Conservation (phyloP, 2,329 filamentous ascomycete genomes). For the Cercospora nicotianae region DNA sequence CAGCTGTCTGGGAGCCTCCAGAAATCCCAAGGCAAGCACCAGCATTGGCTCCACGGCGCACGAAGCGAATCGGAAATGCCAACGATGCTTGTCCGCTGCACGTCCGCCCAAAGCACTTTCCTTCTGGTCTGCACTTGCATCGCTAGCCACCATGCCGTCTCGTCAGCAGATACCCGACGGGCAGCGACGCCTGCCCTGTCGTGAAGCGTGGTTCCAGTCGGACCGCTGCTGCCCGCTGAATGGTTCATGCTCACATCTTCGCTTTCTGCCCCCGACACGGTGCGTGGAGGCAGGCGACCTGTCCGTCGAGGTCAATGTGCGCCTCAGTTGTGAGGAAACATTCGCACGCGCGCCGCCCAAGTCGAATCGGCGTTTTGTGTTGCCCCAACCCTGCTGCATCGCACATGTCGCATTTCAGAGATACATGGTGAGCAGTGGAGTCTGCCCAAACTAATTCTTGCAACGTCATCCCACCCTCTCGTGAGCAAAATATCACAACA, state of each 20-base stretch:
- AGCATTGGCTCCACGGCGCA: conserved; percentile 11
- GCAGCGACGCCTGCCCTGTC: conserved; percentile 15
- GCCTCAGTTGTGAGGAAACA: conserved; percentile 12
- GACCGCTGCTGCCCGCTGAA: conserved; percentile 13
- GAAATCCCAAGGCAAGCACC: conserved; percentile 16
- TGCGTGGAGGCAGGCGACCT: conserved; percentile 7
- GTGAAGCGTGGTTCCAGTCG: conserved; percentile 29
- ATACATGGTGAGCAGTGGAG: not conserved
- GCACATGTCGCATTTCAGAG: not conserved
- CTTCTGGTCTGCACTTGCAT: conserved; percentile 17
- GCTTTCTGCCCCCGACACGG: conserved; percentile 2
- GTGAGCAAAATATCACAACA: conserved; percentile 14
- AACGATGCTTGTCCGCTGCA: conserved; percentile 5
- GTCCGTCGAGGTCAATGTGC: conserved; percentile 6
- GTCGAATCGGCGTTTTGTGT: conserved; percentile 7
- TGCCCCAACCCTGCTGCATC: conserved; percentile 14
- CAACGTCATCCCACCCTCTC: conserved; percentile 23
- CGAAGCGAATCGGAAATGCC: conserved; percentile 15
- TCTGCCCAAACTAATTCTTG: conserved; percentile 9
- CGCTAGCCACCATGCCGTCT: conserved; percentile 11
- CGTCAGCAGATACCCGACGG: conserved; percentile 10
- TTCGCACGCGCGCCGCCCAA: not conserved
- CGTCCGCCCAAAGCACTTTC: conserved; percentile 15
- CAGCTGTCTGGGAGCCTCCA: conserved; percentile 14
- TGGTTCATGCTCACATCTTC: conserved; percentile 12